Percentiles rank a stretch among this genome's conserved stretches.
These are phyloP conservation scores for Nemania sp. DNA, from an alignment of 2,329 filamentous ascomycete genomes.

Conservation along the genomic window DNA sequence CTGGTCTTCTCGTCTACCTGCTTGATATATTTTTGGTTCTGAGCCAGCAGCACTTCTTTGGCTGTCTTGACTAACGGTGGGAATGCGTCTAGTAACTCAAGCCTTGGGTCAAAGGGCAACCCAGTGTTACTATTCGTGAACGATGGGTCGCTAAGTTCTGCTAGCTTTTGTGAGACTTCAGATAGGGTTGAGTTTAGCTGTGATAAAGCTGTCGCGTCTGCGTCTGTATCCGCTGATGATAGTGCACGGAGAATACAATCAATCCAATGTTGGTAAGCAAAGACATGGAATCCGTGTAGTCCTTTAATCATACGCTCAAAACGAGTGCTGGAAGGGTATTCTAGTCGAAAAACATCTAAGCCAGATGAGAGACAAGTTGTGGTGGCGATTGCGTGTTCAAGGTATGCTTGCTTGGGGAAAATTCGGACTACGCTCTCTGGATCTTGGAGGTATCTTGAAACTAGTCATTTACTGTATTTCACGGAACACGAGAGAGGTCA, in stretches of 20 bases:
- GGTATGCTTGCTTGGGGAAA: background rate
- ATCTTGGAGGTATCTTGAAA: conserved; percentile 1
- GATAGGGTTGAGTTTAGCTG: background rate
- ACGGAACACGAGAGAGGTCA: background rate
- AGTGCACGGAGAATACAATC: conserved; percentile 9
- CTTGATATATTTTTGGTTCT: background rate
- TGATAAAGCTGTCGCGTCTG: background rate
- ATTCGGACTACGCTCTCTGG: background rate
- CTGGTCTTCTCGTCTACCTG: background rate
- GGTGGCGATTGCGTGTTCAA: conserved; percentile 11
- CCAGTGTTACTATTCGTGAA: background rate
- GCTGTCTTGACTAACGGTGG: background rate
- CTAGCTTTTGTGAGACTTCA: conserved; percentile 1
- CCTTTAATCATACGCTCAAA: conserved; percentile 1
- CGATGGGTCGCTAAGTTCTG: background rate
- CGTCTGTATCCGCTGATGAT: background rate
- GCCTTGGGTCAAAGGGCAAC: background rate
- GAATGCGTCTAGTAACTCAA: conserved; percentile 2
- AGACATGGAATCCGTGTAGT: conserved; percentile 10
- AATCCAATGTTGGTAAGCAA: conserved; percentile 8
- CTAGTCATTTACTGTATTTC: background rate
- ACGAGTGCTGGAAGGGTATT: background rate
- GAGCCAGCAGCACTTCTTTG: background rate
- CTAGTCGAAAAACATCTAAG: background rate
- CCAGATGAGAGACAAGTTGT: conserved; percentile 8